Percentiles rank a stretch among this genome's conserved stretches.
phyloP scores from a whole-genome alignment of 371 early-diverging fungal genomes.

The Rhizopus sp. region DNA sequence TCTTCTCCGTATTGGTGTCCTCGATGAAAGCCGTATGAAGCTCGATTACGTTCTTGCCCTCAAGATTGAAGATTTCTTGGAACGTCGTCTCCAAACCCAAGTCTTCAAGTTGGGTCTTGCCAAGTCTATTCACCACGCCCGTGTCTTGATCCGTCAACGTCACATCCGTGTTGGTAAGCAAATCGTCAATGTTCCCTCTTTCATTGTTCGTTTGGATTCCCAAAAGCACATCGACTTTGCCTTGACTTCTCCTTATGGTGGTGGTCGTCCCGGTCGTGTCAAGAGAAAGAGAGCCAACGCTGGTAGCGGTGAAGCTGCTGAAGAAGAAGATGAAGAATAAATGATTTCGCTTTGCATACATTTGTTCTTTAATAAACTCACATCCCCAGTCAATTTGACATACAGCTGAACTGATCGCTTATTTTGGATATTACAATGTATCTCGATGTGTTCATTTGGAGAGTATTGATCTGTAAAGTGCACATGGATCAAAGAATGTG shows the following conservation, averaged over 20 bases:
- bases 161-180: constrained; percentile 99
- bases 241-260: constrained; percentile 96
- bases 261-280: constrained; percentile 96
- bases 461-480: too few relatives aligned
- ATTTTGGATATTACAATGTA: not conserved
- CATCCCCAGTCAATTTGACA: not conserved
- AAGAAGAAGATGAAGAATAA: constrained; percentile 72
- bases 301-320: constrained; percentile 64
- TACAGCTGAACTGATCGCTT: not conserved
- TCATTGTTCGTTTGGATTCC: constrained; percentile 89
- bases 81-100: constrained; percentile 98
- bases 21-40: constrained; percentile 95
- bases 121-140: constrained; percentile 99
- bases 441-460: too few relatives aligned
- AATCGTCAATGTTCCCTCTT: constrained; percentile 94
- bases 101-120: constrained; percentile 98
- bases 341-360: constrained; percentile 9
- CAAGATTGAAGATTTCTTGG: constrained; percentile 97
- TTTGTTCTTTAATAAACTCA: not conserved
- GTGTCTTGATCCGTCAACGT: constrained; percentile 96
- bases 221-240: constrained; percentile 99
- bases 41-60: constrained; percentile 98
- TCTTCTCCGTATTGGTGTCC: constrained; percentile 96
- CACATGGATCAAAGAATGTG: too few relatives aligned
- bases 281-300: constrained; percentile 85